Percentiles rank a stretch among this genome's conserved stretches.
Conservation (phyloP, 192 early-diverging fungal genomes). For the Chytriomyces confervae region DNA sequence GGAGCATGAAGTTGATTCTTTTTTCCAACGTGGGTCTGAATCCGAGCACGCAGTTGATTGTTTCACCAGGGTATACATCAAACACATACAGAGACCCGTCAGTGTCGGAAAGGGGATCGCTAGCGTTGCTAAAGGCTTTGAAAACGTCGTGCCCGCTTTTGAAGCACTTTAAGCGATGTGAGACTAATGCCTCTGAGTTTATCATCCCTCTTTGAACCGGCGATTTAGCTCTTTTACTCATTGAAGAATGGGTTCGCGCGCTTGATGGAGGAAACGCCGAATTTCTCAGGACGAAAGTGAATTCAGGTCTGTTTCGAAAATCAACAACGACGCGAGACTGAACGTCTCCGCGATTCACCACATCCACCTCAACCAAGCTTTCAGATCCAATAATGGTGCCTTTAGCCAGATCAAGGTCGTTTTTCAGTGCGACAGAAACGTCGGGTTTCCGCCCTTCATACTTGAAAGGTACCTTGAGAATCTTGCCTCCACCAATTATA, state of each 20-base stretch:
- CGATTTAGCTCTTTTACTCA: constrained; percentile 24
- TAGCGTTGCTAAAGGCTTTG: constrained; percentile 5
- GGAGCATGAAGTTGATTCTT: constrained; percentile 30
- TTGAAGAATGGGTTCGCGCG: constrained; percentile 19
- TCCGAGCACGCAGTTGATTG: constrained; percentile 23
- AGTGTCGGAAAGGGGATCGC: not conserved
- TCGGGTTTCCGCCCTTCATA: constrained; percentile 48
- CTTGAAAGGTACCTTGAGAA: constrained; percentile 49
- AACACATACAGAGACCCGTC: constrained; percentile 46
- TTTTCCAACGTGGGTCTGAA: constrained; percentile 35
- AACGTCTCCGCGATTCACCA: constrained; percentile 44
- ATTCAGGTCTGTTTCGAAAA: constrained; percentile 47
- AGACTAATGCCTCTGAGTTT: not conserved
- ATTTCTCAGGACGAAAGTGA: constrained; percentile 25
- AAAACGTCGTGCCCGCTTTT: constrained; percentile 18
- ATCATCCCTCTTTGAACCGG: not conserved
- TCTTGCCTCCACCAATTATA: constrained; percentile 46
- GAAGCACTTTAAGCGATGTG: not conserved
- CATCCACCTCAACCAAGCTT: constrained; percentile 2
- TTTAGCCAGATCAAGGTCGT: constrained; percentile 23
- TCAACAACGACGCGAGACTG: constrained; percentile 47
- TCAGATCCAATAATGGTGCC: constrained; percentile 53
- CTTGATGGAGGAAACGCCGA: constrained; percentile 13
- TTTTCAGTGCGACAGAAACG: constrained; percentile 26
- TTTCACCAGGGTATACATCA: constrained; percentile 42